Base-by-base conservation (phyloP, 148 eudicot genomes). In the Nyssa sinensis region DNA sequence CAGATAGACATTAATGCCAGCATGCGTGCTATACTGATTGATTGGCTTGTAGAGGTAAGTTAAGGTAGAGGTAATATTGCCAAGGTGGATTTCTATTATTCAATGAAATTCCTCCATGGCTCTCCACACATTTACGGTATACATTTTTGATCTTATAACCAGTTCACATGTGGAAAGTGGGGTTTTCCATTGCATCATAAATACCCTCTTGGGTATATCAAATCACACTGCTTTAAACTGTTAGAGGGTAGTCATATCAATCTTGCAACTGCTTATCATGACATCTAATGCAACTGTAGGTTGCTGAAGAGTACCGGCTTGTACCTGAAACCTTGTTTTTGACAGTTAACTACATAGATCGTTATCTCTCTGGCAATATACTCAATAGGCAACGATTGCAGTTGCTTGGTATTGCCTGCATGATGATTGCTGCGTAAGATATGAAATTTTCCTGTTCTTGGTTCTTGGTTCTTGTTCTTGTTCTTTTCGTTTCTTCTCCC, bases 341-440 rank as follows among this genome's bases (percentile, higher is more conserved):
- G 66, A 85, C 97, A 30, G 81, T 92, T 23, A 92, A 92, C 83
- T 92, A 92, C 80, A 85, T 92, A 35, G 97, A 92, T 72, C 88
- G 97, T 55, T 92, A 92, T 77, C 92, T 92, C 23, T 89, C 97
- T 53, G 97, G 97, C 17, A 92, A 92, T 74, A 29, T 77, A 16
- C 84, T 92, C 73, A 84, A 92, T 49, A 81, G 94, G 66, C 92
- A 92, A 77, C 80, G 86, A 19, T 71, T 92, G 78, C 97, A 92
- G 41, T 79, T 92, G 84, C 88, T 92, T 31, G 97, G 97, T 51
- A 87, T 92, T 63, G 90, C 93, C 7, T 89, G 90, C 84, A 91
- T 91, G 97, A 91, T 91, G 97, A 83, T 91, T 53, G 97, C 97
- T 29, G 74, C 97, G 93, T 91, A 91, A 88, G 96, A 61, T 63